Evolutionary conservation across 2,329 filamentous ascomycete genomes (phyloP).

Genomic region (Clonostachys solani): DNA sequence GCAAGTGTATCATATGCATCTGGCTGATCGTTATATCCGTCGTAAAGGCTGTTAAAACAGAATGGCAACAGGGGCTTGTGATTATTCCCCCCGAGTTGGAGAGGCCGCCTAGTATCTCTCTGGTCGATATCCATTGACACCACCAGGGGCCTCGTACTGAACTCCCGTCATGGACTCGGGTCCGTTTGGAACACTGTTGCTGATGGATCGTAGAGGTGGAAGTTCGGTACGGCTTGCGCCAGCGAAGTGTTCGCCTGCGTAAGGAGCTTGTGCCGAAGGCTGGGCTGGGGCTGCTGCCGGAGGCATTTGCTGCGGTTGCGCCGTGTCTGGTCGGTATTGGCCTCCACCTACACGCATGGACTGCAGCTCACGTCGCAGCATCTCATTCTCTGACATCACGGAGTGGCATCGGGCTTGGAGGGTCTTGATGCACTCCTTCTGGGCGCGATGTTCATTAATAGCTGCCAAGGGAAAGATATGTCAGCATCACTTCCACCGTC

Average conservation of each 20-base stretch:
- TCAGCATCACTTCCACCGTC: not conserved
- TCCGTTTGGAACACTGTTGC: constrained; percentile 30
- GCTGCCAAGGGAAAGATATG: not conserved
- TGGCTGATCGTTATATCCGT: not conserved
- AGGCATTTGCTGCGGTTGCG: not conserved
- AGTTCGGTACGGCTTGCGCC: constrained; percentile 40
- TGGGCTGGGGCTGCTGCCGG: constrained; percentile 13
- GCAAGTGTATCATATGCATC: no score
- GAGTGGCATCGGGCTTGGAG: constrained; percentile 39
- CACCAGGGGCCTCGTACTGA: constrained; percentile 49
- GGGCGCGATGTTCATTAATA: constrained; percentile 17
- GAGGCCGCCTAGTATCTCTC: constrained; percentile 25
- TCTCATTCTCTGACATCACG: constrained; percentile 36
- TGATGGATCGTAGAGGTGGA: constrained; percentile 52
- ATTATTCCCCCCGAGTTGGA: not conserved
- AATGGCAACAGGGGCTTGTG: not conserved
- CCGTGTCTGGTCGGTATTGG: constrained; percentile 29
- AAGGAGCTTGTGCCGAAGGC: constrained; percentile 3
- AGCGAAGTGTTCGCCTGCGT: constrained; percentile 12
- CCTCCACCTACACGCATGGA: constrained; percentile 40
- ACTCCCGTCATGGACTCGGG: constrained; percentile 64
- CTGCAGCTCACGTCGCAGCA: constrained; percentile 44
- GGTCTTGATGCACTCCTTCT: constrained; percentile 41
- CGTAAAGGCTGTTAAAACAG: not conserved
- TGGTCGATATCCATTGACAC: constrained; percentile 40